A percentile compares a stretch with the other conserved stretches of the same genome.
These are phyloP conservation scores for Solanum pimpinellifolium DNA, from an alignment of 257 asterid genomes.

Conservation along the genomic window DNA sequence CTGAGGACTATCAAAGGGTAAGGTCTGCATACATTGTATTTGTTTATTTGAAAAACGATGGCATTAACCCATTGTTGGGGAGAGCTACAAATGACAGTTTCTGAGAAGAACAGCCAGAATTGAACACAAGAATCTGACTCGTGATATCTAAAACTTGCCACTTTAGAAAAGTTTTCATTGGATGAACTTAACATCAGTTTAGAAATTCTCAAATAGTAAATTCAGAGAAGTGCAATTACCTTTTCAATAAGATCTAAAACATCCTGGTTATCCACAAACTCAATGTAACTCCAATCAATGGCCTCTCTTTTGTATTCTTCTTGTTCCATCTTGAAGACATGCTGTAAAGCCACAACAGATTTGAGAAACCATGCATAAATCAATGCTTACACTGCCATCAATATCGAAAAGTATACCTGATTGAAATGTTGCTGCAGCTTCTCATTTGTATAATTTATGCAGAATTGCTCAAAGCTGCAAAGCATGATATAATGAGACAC, in stretches of 20 bases:
- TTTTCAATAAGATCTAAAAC: slow-evolving; percentile 94
- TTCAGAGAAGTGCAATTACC: slow-evolving; percentile 28
- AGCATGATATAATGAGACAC: slow-evolving; percentile 13
- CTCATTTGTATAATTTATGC: slow-evolving; percentile 94
- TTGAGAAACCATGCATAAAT: slow-evolving; percentile 11
- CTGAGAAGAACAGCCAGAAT: background rate
- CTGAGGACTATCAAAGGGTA: background rate
- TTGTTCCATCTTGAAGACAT: slow-evolving; percentile 98
- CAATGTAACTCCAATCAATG: slow-evolving; percentile 95
- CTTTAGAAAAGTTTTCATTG: background rate
- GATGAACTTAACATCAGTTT: background rate
- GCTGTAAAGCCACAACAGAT: slow-evolving; percentile 43
- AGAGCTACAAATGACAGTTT: background rate
- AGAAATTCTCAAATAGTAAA: background rate
- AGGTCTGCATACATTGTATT: background rate
- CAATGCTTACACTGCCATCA: background rate
- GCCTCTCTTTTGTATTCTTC: slow-evolving; percentile 94
- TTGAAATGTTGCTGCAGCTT: slow-evolving; percentile 96
- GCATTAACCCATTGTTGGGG: background rate
- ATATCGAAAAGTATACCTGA: slow-evolving; percentile 45
- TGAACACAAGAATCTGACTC: background rate
- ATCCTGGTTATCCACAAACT: slow-evolving; percentile 96
- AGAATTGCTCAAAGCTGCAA: slow-evolving; percentile 94
- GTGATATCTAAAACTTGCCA: background rate
- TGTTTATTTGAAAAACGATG: background rate